Base-by-base conservation (phyloP, 2,329 filamentous ascomycete species). In the Calonectria ilicicola region DNA sequence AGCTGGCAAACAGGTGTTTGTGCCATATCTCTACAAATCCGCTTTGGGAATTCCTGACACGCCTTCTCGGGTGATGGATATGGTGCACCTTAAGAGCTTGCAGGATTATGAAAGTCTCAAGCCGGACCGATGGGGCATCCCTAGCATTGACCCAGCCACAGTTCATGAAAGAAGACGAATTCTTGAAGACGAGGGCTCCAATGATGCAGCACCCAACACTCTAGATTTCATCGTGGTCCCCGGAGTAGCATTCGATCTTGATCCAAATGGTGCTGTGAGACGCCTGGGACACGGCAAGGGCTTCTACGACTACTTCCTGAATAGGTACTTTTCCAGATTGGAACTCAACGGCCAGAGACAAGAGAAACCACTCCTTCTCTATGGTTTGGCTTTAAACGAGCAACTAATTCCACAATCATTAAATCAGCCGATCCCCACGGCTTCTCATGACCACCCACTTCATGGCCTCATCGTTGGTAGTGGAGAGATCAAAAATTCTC, bases 261-360 rank as follows among this genome's bases (percentile, higher is more conserved):
- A 91, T 72, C 80, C 84, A 14, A 84, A 84, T 27, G 87, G 87
- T 3, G 86, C 86, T 15, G 89, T 97, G 73, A 91, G 93, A 77
- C 90, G 97, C 78, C 89, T 98, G 23, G 97, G 97, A 47, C 97
- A 99, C 84, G 97, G 97, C 69, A 98, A 95, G 84, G 97, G 97
- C 38, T 99, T 98, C 86, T 99, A 99, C 87, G 97, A 99, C 86
- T 94, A 92, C 83, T 99, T 98, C 84, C 86, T 99, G 81, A 91
- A 93, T 80, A 91, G 93, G 77, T 98, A 96, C 79, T 82, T 85
- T 65, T 81, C 89, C 82, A 89, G 83, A 83, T 72, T 79, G 32
- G 82, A 81, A 58, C 76, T 83, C 60, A 80, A 82, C 68, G 80
- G 82, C 49, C 81, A 81, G 44, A 80, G 80, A 49, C 77, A 81